Evolutionary conservation across 441 rosid genomes (phyloP).

Genomic region (Hura crepitans): DNA sequence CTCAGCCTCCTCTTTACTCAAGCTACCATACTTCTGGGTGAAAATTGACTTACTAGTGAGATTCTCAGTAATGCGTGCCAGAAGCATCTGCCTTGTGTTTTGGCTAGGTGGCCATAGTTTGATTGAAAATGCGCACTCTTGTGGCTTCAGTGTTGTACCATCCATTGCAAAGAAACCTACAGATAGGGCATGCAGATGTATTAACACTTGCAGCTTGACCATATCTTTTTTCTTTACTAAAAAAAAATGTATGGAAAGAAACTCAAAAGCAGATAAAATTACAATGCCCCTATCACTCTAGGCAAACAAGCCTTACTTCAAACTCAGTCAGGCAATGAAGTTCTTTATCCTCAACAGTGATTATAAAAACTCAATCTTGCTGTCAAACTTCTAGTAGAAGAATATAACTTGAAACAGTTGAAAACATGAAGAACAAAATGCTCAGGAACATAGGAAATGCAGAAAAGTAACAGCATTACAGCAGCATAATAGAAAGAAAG

Average conservation of each 20-base stretch:
- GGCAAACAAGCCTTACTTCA: too few relatives aligned
- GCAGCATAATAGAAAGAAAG: neutral
- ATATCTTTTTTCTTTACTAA: too few relatives aligned
- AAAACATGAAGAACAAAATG: neutral
- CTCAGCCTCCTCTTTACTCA: slow-evolving; percentile 68
- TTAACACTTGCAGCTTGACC: too few relatives aligned
- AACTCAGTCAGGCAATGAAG: neutral
- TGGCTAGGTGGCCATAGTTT: slow-evolving; percentile 90
- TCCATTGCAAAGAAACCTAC: slow-evolving; percentile 38
- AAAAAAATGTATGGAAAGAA: too few relatives aligned
- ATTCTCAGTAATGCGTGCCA: slow-evolving; percentile 62
- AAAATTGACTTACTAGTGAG: slow-evolving; percentile 67
- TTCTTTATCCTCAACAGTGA: neutral
- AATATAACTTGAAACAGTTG: neutral
- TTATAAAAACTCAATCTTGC: neutral
- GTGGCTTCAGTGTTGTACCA: slow-evolving; percentile 40
- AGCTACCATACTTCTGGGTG: slow-evolving; percentile 70
- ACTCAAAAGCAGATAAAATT: too few relatives aligned
- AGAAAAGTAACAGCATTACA: neutral
- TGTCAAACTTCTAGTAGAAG: neutral
- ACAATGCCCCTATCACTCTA: too few relatives aligned
- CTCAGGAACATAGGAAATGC: neutral
- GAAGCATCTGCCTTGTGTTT: slow-evolving; percentile 71
- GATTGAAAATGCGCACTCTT: slow-evolving; percentile 57
- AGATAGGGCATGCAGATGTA: neutral